These are phyloP conservation scores for Glonium stellatum DNA, from an alignment of 495 filamentous ascomycete species.

Conservation along the genomic window DNA sequence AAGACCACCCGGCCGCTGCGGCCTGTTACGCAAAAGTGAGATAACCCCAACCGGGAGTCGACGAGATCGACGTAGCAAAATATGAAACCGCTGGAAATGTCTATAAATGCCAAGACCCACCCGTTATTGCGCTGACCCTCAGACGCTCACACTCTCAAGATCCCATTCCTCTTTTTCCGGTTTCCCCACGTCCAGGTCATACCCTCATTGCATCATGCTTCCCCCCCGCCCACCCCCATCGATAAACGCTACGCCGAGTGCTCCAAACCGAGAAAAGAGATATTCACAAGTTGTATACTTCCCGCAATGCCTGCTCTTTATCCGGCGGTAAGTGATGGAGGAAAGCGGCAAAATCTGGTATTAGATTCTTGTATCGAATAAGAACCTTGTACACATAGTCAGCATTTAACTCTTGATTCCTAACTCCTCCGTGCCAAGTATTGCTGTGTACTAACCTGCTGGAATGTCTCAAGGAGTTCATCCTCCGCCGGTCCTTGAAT, in stretches of 20 bases:
- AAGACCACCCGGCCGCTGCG: neutral
- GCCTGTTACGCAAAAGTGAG: neutral
- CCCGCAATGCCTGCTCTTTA: slow-evolving; percentile 17
- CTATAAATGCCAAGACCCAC: slow-evolving; percentile 25
- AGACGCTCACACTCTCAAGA: neutral
- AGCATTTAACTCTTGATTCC: slow-evolving; percentile 4
- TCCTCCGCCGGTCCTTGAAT: slow-evolving; percentile 47
- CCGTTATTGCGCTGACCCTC: slow-evolving; percentile 1
- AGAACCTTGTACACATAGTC: slow-evolving; percentile 47
- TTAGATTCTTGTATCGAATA: slow-evolving; percentile 74
- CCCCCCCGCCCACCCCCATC: neutral
- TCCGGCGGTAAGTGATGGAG: slow-evolving; percentile 56
- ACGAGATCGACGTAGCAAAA: neutral
- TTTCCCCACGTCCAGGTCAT: slow-evolving; percentile 4
- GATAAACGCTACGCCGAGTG: slow-evolving; percentile 15
- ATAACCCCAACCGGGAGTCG: neutral
- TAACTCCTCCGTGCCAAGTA: no score
- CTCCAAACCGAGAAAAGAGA: slow-evolving; percentile 2
- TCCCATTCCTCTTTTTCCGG: slow-evolving; percentile 5
- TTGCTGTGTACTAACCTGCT: slow-evolving; percentile 38
- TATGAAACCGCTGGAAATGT: slow-evolving; percentile 2
- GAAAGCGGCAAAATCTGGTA: slow-evolving; percentile 78
- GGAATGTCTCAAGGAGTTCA: slow-evolving; percentile 39
- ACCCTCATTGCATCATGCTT: slow-evolving; percentile 5
- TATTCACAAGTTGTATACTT: slow-evolving; percentile 24